Base-by-base conservation (phyloP, 148 eudicot species). In the Vaccinium myrtillus region DNA sequence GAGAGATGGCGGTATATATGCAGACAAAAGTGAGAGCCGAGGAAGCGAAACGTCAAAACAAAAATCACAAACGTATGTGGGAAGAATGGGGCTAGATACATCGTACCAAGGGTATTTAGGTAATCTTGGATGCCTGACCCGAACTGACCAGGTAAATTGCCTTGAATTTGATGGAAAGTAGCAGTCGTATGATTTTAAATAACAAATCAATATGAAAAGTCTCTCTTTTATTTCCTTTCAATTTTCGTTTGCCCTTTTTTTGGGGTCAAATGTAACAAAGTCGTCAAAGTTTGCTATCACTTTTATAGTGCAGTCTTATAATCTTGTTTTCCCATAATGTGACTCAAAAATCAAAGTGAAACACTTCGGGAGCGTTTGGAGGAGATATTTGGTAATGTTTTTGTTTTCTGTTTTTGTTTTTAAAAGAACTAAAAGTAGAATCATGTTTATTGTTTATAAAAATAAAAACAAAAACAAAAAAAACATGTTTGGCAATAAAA, bases 1-100 rank as follows among this genome's bases (percentile, higher is more conserved):
- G 63, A 58, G 59, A 55, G 59, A 55, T 43, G 46, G 55, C 55
- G 1, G 12, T 53, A 53, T 1, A 53, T 9, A 53, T 53, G 55
- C 12, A 53, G 14, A 53, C 13, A 10, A 13, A 53, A 53, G 55
- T 53, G 55, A 53, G 55, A 53, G 55, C 2, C 55, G 14, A 9
- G 55, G 55, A 9, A 3, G 1, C 55, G 55, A 53, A 77, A 25
- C 19, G 16, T 27, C 80, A 54, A 49, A 50, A 10, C 78, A 7
- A 21, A 21, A 13, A 36, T 30, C 11, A 77, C 32, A 25, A 13
- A 77, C 39, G 39, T 50, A 25, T 0, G 36, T 13, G 16, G 30
- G 55, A 53, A 53, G 30, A 14, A 50, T 78, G 55, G 80, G 80
- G 61, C 43, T 78, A 9, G 80, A 78, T 78, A 50, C 80, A 78